A percentile compares a stretch with the other conserved stretches of the same genome.
These are phyloP conservation scores for Sporothrix globosa DNA, from an alignment of 2,329 filamentous ascomycete genomes.

Conservation along the genomic window DNA sequence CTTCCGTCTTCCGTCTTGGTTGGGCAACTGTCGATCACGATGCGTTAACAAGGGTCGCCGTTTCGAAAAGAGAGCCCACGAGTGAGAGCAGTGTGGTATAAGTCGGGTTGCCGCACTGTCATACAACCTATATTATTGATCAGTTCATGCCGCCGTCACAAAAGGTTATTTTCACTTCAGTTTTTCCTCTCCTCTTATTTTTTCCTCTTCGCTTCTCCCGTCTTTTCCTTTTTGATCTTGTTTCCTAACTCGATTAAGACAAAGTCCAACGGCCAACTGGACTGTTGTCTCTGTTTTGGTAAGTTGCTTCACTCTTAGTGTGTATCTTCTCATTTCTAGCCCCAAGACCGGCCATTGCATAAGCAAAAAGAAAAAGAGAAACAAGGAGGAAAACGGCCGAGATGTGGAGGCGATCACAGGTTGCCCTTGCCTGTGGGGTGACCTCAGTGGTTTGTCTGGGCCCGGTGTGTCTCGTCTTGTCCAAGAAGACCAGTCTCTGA, in stretches of 20 bases:
- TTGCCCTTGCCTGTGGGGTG: conserved; percentile 11
- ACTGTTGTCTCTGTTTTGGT: neutral
- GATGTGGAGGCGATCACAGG: conserved; percentile 25
- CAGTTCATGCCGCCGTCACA: neutral
- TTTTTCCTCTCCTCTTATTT: neutral
- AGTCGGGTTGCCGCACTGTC: neutral
- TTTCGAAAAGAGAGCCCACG: conserved; percentile 16
- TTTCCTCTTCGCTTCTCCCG: neutral
- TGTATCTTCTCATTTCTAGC: neutral
- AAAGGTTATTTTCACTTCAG: neutral
- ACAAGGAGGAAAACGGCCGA: conserved; percentile 23
- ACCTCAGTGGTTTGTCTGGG: neutral
- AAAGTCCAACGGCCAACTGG: no score
- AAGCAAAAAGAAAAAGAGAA: neutral
- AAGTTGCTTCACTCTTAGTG: no score
- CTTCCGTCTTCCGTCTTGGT: conserved; percentile 10
- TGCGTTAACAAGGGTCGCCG: conserved; percentile 11
- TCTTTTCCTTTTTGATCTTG: no score
- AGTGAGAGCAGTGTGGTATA: neutral
- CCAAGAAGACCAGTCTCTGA: neutral
- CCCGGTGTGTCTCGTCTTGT: conserved; percentile 8
- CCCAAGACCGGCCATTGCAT: neutral
- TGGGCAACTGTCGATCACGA: conserved; percentile 21
- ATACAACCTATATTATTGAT: conserved; percentile 2
- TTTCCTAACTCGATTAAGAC: conserved; percentile 11